phyloP scores from a whole-genome alignment of 805 yeast genomes.

The Candida odintsovae region DNA sequence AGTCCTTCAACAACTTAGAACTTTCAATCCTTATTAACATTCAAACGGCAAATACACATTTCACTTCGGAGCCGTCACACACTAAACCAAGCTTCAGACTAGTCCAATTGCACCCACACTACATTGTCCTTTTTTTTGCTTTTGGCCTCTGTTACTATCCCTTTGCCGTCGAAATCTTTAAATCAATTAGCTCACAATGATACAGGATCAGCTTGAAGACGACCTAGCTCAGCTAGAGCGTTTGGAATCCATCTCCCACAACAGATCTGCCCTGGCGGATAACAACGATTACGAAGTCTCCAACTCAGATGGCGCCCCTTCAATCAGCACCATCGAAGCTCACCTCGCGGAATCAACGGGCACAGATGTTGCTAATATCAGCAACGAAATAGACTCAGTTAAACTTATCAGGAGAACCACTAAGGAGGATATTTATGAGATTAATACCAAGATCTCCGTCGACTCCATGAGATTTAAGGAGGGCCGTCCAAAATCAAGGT shows the following conservation, averaged over 20 bases:
- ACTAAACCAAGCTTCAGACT: too few relatives aligned
- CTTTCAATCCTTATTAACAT: too few relatives aligned
- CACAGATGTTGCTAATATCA: neutral
- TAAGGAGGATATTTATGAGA: conserved; percentile 15
- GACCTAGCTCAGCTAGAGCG: neutral
- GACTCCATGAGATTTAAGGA: conserved; percentile 18
- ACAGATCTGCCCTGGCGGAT: neutral
- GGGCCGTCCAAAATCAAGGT: conserved; percentile 21
- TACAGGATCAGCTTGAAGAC: neutral
- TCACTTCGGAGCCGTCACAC: too few relatives aligned
- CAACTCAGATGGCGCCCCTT: neutral
- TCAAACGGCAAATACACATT: too few relatives aligned
- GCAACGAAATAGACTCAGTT: neutral
- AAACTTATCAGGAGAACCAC: conserved; percentile 11
- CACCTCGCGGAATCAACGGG: neutral
- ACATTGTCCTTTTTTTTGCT: too few relatives aligned
- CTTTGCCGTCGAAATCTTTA: neutral
- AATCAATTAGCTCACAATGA: too few relatives aligned
- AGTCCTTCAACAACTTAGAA: too few relatives aligned
- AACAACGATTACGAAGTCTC: neutral
- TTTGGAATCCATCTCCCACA: neutral
- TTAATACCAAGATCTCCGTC: conserved; percentile 13
- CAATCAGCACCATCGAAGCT: neutral
- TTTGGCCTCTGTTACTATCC: too few relatives aligned
- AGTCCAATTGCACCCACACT: too few relatives aligned